Percentiles rank a stretch among this genome's conserved stretches.
Conservation (phyloP, 129 eudicot species). For the Artemisia argyi region DNA sequence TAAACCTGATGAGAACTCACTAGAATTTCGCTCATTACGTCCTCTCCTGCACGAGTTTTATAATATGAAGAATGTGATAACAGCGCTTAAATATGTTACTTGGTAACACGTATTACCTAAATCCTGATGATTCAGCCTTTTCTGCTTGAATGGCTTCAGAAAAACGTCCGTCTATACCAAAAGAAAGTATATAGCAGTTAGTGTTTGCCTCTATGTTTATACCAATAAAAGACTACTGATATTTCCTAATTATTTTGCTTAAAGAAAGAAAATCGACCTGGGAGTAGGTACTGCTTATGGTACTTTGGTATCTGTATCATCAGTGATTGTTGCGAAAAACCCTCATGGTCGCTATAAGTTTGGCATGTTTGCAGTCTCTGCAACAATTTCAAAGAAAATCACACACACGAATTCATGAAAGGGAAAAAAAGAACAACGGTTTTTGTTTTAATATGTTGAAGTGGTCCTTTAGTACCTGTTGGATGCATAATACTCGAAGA, state of each 20-base stretch:
- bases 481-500: constrained; percentile 55
- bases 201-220: too few relatives aligned
- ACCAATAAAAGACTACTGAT: too few relatives aligned
- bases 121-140: constrained; percentile 25
- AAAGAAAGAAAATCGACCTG: constrained; percentile 42
- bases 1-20: constrained; percentile 32
- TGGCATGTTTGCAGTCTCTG: constrained; percentile 66
- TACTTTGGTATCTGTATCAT: constrained; percentile 49
- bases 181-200: not conserved
- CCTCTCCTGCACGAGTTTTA: constrained; percentile 35
- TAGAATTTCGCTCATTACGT: constrained; percentile 23
- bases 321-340: constrained; percentile 47
- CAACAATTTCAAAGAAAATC: constrained; percentile 10
- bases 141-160: constrained; percentile 38
- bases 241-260: not conserved
- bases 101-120: constrained; percentile 36
- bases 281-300: constrained; percentile 60
- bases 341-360: constrained; percentile 40
- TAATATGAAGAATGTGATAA: constrained; percentile 2
- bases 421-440: not conserved
- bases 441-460: not conserved
- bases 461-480: constrained; percentile 46
- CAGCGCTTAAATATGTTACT: constrained; percentile 2
- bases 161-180: constrained; percentile 17
- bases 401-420: not conserved